Conservation (phyloP, 2,329 filamentous ascomycete genomes). For the Emericellopsis atlantica region DNA sequence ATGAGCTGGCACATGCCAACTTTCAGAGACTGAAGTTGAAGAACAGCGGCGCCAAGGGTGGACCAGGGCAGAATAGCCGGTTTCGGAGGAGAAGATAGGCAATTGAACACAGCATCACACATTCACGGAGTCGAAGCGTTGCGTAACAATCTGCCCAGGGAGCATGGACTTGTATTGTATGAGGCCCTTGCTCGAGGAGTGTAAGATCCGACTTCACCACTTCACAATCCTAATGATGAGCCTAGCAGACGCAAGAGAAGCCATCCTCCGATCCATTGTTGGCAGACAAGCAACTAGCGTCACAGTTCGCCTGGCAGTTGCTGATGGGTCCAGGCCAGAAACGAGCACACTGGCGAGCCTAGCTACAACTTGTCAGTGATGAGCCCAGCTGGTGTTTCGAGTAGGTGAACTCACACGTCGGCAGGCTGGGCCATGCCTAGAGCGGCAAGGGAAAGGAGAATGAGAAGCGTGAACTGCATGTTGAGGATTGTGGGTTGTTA, state of each 20-base stretch:
- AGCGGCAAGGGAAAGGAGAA: background rate
- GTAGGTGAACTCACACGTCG: background rate
- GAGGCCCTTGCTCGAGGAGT: too few species aligned
- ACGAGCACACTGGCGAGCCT: background rate
- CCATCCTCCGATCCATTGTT: background rate
- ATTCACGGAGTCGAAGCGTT: too few species aligned
- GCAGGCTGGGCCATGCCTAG: background rate
- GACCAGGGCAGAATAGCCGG: conserved; percentile 40
- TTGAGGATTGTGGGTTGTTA: background rate
- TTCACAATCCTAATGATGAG: background rate
- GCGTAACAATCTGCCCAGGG: too few species aligned
- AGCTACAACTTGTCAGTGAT: background rate
- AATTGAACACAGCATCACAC: background rate
- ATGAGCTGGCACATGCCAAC: conserved; percentile 51
- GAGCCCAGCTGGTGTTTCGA: background rate
- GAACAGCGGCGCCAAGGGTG: conserved; percentile 50
- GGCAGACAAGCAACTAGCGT: background rate
- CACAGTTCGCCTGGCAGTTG: background rate
- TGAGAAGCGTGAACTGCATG: background rate
- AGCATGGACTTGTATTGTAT: too few species aligned
- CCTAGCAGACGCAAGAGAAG: background rate
- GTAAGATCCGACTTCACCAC: too few species aligned
- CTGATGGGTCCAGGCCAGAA: background rate
- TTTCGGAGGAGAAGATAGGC: conserved; percentile 36
- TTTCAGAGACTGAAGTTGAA: conserved; percentile 53